Percentiles rank a stretch among this genome's conserved stretches.
Conservation (phyloP, 2,329 filamentous ascomycete species). For the Blumeria graminis region DNA sequence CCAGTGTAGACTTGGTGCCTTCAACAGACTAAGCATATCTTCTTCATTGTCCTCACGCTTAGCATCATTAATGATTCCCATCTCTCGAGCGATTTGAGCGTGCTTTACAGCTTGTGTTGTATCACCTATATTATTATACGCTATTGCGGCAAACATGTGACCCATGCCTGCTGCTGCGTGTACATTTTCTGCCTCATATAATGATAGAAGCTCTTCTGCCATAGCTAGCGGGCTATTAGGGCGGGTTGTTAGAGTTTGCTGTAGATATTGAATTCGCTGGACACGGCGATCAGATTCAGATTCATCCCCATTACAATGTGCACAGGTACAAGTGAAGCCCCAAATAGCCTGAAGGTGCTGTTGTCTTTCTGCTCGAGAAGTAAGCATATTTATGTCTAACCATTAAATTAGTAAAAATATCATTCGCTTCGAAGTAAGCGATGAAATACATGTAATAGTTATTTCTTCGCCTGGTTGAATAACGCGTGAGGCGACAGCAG, state of each 20-base stretch:
- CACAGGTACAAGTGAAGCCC: conserved; percentile 19
- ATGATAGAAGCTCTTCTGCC: conserved; percentile 17
- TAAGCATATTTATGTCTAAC: conserved; percentile 14
- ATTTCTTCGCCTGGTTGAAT: conserved; percentile 20
- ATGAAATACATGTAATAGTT: conserved; percentile 17
- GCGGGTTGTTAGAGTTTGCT: conserved; percentile 17
- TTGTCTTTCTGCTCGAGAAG: conserved; percentile 14
- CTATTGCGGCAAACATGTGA: conserved; percentile 19
- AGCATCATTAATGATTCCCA: conserved; percentile 13
- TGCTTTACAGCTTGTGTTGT: conserved; percentile 14
- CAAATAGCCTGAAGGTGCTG: conserved; percentile 15
- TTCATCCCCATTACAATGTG: conserved; percentile 14
- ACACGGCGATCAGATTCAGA: conserved; percentile 17
- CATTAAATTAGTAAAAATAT: conserved; percentile 1
- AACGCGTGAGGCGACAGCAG: conserved; percentile 17
- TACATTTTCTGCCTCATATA: conserved; percentile 17
- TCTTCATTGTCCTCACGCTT: conserved; percentile 12
- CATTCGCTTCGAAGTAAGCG: too few species aligned
- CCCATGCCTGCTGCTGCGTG: conserved; percentile 14
- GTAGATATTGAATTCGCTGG: conserved; percentile 13
- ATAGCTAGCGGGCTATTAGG: conserved; percentile 14
- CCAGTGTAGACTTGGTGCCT: conserved; percentile 13
- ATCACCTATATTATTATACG: conserved; percentile 18
- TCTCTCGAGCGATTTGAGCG: conserved; percentile 14
- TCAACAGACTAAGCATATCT: conserved; percentile 16